These are phyloP conservation scores for Suillus spraguei DNA, from an alignment of 768 basidiomycete genomes.

Conservation along the genomic window DNA sequence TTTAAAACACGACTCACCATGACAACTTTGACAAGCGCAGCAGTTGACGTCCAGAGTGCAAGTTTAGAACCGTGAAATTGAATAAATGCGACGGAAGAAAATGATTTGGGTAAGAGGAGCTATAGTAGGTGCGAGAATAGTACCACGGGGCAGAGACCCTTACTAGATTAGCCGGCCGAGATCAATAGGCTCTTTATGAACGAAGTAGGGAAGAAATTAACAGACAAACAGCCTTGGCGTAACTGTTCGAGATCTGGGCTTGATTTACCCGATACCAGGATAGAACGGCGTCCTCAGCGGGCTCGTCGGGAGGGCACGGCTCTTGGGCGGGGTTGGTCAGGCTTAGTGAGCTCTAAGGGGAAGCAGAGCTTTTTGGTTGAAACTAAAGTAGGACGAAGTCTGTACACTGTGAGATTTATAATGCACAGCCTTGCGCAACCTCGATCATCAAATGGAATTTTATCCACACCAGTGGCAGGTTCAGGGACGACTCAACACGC, in stretches of 20 bases:
- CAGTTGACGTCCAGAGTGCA: slow-evolving; percentile 13
- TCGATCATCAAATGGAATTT: slow-evolving; percentile 16
- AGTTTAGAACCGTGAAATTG: slow-evolving; percentile 9
- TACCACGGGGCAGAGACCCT: slow-evolving; percentile 16
- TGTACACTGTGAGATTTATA: slow-evolving; percentile 10
- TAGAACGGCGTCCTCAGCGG: slow-evolving; percentile 7
- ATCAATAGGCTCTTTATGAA: slow-evolving; percentile 27
- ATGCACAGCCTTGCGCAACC: slow-evolving; percentile 7
- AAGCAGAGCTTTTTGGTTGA: slow-evolving; percentile 5
- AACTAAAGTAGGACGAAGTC: slow-evolving; percentile 10
- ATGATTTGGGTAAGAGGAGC: slow-evolving; percentile 13
- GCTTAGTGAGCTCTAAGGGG: slow-evolving; percentile 8
- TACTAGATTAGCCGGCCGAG: slow-evolving; percentile 19
- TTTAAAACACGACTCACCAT: slow-evolving; percentile 30
- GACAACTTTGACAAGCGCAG: slow-evolving; percentile 23
- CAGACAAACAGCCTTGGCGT: slow-evolving; percentile 7
- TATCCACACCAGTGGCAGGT: slow-evolving; percentile 5
- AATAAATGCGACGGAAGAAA: slow-evolving; percentile 1
- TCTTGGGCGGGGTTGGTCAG: slow-evolving; percentile 6
- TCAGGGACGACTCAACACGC: slow-evolving; percentile 9
- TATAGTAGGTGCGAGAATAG: slow-evolving; percentile 15
- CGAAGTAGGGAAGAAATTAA: slow-evolving; percentile 16
- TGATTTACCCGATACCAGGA: slow-evolving; percentile 9
- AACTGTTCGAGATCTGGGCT: slow-evolving; percentile 23
- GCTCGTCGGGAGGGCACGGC: slow-evolving; percentile 9